These are phyloP conservation scores for Podospora conica DNA, from an alignment of 495 filamentous ascomycete species.

Conservation along the genomic window DNA sequence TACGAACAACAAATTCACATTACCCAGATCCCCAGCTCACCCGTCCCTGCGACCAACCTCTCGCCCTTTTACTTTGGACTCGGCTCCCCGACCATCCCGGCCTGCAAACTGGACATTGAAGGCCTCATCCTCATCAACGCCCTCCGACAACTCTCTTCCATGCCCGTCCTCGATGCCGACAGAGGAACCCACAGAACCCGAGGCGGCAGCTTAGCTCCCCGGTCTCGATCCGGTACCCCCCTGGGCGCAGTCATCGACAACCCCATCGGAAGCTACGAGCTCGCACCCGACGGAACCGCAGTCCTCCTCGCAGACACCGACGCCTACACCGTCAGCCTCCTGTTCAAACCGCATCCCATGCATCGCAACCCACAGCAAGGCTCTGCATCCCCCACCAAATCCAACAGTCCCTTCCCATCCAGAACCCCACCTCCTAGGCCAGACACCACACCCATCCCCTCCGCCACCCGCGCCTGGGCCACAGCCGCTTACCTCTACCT, in stretches of 20 bases:
- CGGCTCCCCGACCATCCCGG: slow-evolving; percentile 16
- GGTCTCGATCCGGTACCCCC: background rate
- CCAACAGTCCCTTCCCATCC: background rate
- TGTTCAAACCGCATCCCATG: slow-evolving; percentile 17
- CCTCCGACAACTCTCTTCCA: slow-evolving; percentile 12
- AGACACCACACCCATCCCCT: slow-evolving; percentile 13
- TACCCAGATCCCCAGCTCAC: slow-evolving; percentile 10
- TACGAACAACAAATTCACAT: slow-evolving; percentile 1
- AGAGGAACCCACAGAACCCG: background rate
- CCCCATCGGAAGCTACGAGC: background rate
- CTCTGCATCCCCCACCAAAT: background rate
- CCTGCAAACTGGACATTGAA: slow-evolving; percentile 22
- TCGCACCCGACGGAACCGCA: background rate
- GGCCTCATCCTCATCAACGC: slow-evolving; percentile 18
- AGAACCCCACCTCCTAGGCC: too few species aligned
- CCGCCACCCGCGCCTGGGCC: slow-evolving; percentile 21
- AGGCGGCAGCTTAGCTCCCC: background rate
- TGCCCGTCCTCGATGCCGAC: background rate
- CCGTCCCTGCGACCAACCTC: slow-evolving; percentile 14
- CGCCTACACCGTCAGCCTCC: slow-evolving; percentile 15
- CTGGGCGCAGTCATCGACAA: background rate
- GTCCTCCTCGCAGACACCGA: slow-evolving; percentile 17
- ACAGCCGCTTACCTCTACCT: slow-evolving; percentile 22
- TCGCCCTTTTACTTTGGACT: slow-evolving; percentile 19
- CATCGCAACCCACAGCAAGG: background rate